A percentile compares a stretch with the other conserved stretches of the same genome.
These are phyloP conservation scores for Lachnellula hyalina DNA, from an alignment of 2,329 filamentous ascomycete species.

Conservation along the genomic window DNA sequence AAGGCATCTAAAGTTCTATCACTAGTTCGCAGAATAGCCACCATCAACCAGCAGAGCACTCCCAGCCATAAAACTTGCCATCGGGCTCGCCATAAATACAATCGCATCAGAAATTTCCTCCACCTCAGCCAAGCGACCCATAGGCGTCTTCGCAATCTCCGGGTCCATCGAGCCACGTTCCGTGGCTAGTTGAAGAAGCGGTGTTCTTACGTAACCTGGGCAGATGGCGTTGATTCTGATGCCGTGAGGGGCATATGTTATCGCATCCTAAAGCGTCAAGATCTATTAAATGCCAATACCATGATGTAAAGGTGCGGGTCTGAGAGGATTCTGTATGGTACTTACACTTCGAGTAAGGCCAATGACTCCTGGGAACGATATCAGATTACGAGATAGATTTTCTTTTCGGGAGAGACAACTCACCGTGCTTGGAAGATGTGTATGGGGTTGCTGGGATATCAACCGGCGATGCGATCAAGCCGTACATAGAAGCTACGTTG, in stretches of 20 bases:
- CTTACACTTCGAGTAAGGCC: conserved; percentile 10
- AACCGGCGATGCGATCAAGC: conserved; percentile 37
- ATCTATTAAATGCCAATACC: neutral
- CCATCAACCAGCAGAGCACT: conserved; percentile 44
- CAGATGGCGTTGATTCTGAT: conserved; percentile 60
- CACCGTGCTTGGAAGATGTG: conserved; percentile 46
- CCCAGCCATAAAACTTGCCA: conserved; percentile 50
- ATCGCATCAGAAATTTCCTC: conserved; percentile 52
- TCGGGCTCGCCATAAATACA: conserved; percentile 44
- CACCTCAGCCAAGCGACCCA: conserved; percentile 41
- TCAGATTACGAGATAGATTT: neutral
- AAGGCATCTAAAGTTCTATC: too few relatives aligned
- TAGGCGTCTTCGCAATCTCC: conserved; percentile 41
- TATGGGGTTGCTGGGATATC: conserved; percentile 42
- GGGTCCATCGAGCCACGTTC: conserved; percentile 30
- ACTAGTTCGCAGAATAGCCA: conserved; percentile 31
- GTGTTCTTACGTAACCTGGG: conserved; percentile 45
- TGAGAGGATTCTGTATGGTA: neutral
- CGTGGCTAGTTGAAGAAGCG: conserved; percentile 31
- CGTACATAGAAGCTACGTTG: conserved; percentile 49
- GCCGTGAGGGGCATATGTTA: conserved; percentile 43
- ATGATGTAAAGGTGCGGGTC: neutral
- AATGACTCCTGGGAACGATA: neutral
- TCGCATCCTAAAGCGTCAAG: conserved; percentile 36
- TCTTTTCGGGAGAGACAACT: neutral